Base-by-base conservation (phyloP, 768 basidiomycete genomes). In the Galerina sulciceps region DNA sequence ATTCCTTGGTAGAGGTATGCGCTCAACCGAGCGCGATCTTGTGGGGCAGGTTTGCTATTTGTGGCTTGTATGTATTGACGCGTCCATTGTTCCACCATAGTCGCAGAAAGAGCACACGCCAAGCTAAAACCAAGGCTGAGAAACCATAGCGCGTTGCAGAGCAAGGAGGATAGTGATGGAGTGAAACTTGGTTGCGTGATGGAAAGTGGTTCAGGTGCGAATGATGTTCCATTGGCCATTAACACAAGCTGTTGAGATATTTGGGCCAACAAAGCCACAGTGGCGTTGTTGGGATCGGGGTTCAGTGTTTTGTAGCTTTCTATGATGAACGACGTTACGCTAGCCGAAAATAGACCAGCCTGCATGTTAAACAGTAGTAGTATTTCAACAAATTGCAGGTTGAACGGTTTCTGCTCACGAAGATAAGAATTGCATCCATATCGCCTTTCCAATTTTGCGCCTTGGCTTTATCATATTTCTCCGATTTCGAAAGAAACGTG, bases 1-100 rank as follows among this genome's bases (percentile, higher is more conserved):
- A 81, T 61, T 31, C 78, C 78, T 41, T 73, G 67, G 58, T 74
- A 71, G 1, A 79, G 70, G 64, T 75, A 81, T 6, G 79, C 71
- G 20, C 76, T 73, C 3, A 81, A 71, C 13, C 80, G 69, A 1
- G 79, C 79, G 15, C 76, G 75, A 59, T 76, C 73, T 58, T 78
- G 69, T 4, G 76, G 72, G 31, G 69, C 60, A 38, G 71, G 71
- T 43, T 70, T 71, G 61, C 67, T 70, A 44, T 70, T 67, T 15
- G 70, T 67, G 44, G 77, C 67, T n/a, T 76, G 71, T 23, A 73
- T 61, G 55, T 79, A 80, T 34, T 75, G 71, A 15, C 76, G 72
- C 1, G 78, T 69, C 83, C 83, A 85, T 56, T 81, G 79, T 62
- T 84, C 77, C 26, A 81, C 76, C 8, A 84, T 62, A 6, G 79